Evolutionary conservation across 352 stramenopile species (phyloP), one percentile per base, ranked within the genome.

Genomic region (Phytopythium sindhum): DNA sequence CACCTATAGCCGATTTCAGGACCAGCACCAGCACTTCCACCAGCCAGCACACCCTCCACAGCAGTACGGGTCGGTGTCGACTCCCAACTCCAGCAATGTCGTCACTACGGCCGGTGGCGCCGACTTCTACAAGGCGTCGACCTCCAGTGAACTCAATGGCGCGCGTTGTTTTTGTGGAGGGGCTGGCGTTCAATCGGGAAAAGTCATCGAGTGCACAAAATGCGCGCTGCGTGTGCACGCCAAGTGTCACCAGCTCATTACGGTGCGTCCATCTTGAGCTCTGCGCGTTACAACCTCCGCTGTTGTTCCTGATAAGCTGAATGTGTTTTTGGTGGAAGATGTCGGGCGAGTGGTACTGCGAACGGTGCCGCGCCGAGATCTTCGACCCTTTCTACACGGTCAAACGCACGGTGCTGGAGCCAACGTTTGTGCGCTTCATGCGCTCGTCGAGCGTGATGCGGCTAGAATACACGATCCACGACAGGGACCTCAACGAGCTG

Each of bases 371-470:
- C 33, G 66, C 81, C 9, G 75, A 81, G 51, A 69, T 76, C 4
- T 95, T 81, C 60, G 86, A 95, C 55, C 86, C 86, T 57, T 95
- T 93, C 59, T 80, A 79, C 48, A 58, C 64, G 23, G 80, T 91
- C 5, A 72, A 82, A 45, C 82, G 83, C 58, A 91, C 78, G 7
- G 57, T 91, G 19, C 51, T 88, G 14, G 59, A 74, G 24, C 69
- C 84, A 15, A 69, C 75, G 19, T 88, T 89, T 60, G 81, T 92
- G 44, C 80, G 85, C 29, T 95, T 95, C 47, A 63, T 72, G 57
- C 88, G 82, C 21, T 60, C 71, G 2, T 67, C 71, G 7, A 70
- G 66, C 35, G 70, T 78, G 7, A 82, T 87, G 29, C 72, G 81
- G 31, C 73, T 95, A 64, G 74, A 85, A 42, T 95, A 90, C 63